Evolutionary conservation across 257 asterid genomes (phyloP), one percentile per base, ranked within the genome.

Genomic region (Przewalskia tangutica): DNA sequence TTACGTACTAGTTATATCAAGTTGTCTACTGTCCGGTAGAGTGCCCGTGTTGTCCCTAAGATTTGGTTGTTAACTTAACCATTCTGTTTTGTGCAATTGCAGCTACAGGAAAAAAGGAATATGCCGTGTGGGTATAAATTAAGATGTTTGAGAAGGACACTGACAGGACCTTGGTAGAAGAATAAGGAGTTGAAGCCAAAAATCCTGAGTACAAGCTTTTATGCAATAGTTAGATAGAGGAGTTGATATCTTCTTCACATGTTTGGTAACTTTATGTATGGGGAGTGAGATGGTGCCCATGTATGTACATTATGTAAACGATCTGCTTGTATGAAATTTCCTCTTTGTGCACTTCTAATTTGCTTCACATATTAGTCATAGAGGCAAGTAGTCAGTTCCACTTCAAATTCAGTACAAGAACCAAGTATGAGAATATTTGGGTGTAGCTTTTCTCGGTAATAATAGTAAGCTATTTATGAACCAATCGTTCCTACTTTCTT

Each of bases 101-200:
- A 92, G 98, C 79, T 90, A 67, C 55, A 88, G 89, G 98, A 95
- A 83, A 83, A 85, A 0, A 70, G 83, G 88, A 83, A 82, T 79
- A 88, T 82, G 84, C 90, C 91, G 1, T 42, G 88, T 85, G 93
- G 92, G 55, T 91, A 86, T 55, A 92, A 90, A 84, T 80, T 85
- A 63, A 80, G 83, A 82, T 84, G 97, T 91, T 87, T 95, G 91
- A 86, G 97, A 77, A 91, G 98, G 89, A 91, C 98, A 12, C 54
- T 89, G 84, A 93, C 98, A 8, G 98, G 98, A 78, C 98, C 96
- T 58, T 94, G 96, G 97, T 93, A 91, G 86, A 81, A 51, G 60
- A 64, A 32, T 32, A 3, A 4, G 38, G 77, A 34, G 60, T 18
- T 62, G 54, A 46, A 46, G 42, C 40, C 12, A 54, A 55, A 46